Conservation (phyloP, 306 rosid genomes). For the Castanopsis chinensis region DNA sequence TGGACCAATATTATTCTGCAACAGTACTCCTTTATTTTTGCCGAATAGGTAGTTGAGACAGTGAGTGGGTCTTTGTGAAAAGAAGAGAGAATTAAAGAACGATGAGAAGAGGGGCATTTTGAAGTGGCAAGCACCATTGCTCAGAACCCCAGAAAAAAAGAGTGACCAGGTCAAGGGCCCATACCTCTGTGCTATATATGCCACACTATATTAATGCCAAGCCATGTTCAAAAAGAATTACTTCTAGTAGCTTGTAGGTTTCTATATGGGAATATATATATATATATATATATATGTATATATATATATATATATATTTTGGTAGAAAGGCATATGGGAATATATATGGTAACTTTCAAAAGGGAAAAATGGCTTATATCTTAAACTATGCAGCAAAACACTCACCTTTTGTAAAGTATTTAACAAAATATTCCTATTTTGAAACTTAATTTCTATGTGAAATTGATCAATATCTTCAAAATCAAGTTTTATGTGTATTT, state of each 20-base stretch:
- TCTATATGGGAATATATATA: slow-evolving; percentile 29
- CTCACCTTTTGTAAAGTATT: no score
- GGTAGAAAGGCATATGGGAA: no score
- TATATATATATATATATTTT: no score
- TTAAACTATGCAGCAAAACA: no score
- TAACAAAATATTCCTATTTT: no score
- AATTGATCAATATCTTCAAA: no score
- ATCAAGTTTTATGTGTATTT: no score
- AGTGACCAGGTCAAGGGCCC: slow-evolving; percentile 45
- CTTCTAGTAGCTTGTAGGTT: slow-evolving; percentile 13
- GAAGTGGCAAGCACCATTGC: slow-evolving; percentile 65
- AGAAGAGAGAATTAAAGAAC: slow-evolving; percentile 62
- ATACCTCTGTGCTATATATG: slow-evolving; percentile 55
- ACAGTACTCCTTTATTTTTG: slow-evolving; percentile 21
- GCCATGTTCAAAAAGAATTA: slow-evolving; percentile 38
- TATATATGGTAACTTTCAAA: slow-evolving; percentile 12
- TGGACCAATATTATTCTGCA: slow-evolving; percentile 50
- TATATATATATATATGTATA: slow-evolving; percentile 11
- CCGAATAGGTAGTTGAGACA: slow-evolving; percentile 52
- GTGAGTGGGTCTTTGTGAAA: slow-evolving; percentile 69
- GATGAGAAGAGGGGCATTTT: slow-evolving; percentile 24
- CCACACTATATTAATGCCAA: slow-evolving; percentile 27
- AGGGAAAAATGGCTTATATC: no score
- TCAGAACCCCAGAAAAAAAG: slow-evolving; percentile 46
- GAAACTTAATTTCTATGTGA: no score